Evolutionary conservation across 1,284 basidiomycete species (phyloP).

Genomic region (Lentinus polychrous): DNA sequence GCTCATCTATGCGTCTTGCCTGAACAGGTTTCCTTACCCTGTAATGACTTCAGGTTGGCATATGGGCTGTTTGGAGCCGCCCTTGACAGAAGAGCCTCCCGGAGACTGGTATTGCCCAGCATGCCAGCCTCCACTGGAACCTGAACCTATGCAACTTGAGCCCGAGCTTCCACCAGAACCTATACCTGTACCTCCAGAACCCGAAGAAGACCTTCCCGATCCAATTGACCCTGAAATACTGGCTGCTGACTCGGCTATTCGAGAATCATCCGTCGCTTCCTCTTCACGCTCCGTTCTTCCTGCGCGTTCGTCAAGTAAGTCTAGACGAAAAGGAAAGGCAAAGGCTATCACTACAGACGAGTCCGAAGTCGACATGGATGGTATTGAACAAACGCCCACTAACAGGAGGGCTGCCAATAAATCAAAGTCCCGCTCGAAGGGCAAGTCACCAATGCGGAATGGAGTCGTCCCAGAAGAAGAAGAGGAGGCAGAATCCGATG

Average conservation of each 20-base stretch:
- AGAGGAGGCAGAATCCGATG: conserved; percentile 20
- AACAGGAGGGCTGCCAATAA: neutral
- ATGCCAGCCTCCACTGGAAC: conserved; percentile 36
- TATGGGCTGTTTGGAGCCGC: conserved; percentile 78
- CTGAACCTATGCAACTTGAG: conserved; percentile 47
- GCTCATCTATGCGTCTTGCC: conserved; percentile 3
- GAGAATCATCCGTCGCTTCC: conserved; percentile 42
- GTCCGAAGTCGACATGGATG: conserved; percentile 20
- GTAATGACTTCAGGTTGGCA: conserved; percentile 68
- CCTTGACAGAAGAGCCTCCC: conserved; percentile 61
- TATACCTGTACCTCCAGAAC: conserved; percentile 7
- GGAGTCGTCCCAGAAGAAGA: conserved; percentile 22
- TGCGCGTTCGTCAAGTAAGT: conserved; percentile 8
- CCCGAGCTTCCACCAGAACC: conserved; percentile 18
- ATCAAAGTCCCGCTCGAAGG: conserved; percentile 3
- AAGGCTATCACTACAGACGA: conserved; percentile 22
- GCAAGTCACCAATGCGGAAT: conserved; percentile 9
- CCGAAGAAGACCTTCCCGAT: conserved; percentile 1
- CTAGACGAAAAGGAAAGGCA: conserved; percentile 24
- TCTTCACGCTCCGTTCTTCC: conserved; percentile 32
- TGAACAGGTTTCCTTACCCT: conserved; percentile 5
- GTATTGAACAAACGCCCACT: conserved; percentile 6
- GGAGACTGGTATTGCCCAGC: conserved; percentile 73
- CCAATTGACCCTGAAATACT: conserved; percentile 5
- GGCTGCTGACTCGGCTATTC: conserved; percentile 10